Base-by-base conservation (phyloP, 2,329 filamentous ascomycete species). In the Talaromyces sp. region DNA sequence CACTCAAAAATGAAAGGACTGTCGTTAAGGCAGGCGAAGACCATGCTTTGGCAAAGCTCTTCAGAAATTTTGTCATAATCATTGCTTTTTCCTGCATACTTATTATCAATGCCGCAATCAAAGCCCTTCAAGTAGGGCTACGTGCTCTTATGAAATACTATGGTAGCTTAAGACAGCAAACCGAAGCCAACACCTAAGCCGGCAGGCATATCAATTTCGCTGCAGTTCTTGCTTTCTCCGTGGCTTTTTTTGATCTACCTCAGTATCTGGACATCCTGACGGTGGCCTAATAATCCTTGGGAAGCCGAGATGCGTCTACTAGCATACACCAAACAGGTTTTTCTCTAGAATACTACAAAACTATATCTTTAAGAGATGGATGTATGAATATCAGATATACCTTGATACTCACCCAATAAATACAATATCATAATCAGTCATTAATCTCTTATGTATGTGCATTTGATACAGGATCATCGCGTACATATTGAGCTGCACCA, bases 401-500 rank as follows among this genome's bases (percentile, higher is more conserved):
- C 27, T 31, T 1, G 27, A 31, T 31, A 31, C 7, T 31, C 27
- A 6, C 4, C 27, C 27, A 31, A 31, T 7, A 2, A 3, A 31
- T 31, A 31, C 27, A 31, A 31, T 4, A 1, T 31, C 27, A 31
- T 6, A 31, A 31, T 31, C 27, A 31, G 27, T 31, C 27, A 31
- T 31, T 31, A 6, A 7, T 7, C 27, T 31, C 27, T 31, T 31
- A 7, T 31, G 27, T 31, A 31, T 5, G 27, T 31, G 27, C 4
- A 7, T 7, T 31, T 31, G 27, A 6, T 31, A 31, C 87, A 52
- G 80, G 85, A 1, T 88, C 88, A 71, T 90, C 88, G 60, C 87
- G 83, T 16, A 90, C 86, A 69, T 85, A 84, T 67, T 87, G 81
- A 7, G 85, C 86, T 3, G 86, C 84, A 0, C 83, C 74, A 67